Conservation (phyloP, 805 yeast genomes). For the Starmera amethionina region DNA sequence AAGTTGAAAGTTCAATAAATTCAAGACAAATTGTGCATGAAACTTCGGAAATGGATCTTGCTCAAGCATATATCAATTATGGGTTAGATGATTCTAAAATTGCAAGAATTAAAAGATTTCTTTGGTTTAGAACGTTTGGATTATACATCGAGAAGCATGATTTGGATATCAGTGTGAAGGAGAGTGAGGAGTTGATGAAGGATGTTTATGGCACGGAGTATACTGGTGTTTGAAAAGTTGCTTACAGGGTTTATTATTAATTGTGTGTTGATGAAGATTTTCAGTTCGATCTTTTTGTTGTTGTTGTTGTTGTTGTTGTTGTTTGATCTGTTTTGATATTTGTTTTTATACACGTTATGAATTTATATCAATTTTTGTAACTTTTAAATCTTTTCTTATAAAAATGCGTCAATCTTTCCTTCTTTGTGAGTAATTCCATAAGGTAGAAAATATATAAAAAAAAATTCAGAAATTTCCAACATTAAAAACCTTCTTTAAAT, state of each 20-base stretch:
- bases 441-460: too few species aligned
- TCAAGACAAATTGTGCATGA: slow-evolving; percentile 28
- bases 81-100: slow-evolving; percentile 41
- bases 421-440: too few species aligned
- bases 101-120: slow-evolving; percentile 44
- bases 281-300: too few species aligned
- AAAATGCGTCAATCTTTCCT: too few species aligned
- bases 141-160: slow-evolving; percentile 20
- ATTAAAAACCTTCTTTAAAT: too few species aligned
- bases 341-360: too few species aligned
- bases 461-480: background rate
- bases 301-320: too few species aligned
- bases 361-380: too few species aligned
- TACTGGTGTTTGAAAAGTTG: background rate
- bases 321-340: too few species aligned
- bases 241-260: too few species aligned
- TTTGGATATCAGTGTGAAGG: slow-evolving; percentile 30
- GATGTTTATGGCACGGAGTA: slow-evolving; percentile 62
- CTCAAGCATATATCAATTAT: slow-evolving; percentile 36
- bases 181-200: slow-evolving; percentile 74
- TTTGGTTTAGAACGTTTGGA: slow-evolving; percentile 41
- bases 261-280: too few species aligned
- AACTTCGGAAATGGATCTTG: slow-evolving; percentile 29
- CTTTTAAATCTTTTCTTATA: too few species aligned
- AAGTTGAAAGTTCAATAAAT: slow-evolving; percentile 24